Evolutionary conservation across 2,329 filamentous ascomycete genomes (phyloP).

Genomic region (Cercospora citrullina): DNA sequence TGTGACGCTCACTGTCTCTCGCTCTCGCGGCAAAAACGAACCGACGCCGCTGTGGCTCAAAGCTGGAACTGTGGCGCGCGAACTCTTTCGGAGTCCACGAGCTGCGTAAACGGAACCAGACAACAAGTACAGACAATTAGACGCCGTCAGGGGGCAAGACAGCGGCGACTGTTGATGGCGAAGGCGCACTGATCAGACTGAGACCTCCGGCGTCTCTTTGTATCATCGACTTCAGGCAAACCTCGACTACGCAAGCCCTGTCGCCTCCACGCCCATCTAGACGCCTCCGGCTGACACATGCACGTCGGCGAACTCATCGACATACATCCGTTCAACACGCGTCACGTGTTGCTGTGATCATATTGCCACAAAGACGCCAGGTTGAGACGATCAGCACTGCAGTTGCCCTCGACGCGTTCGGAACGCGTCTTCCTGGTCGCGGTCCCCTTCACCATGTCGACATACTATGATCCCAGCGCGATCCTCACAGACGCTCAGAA

Average conservation of each 20-base stretch:
- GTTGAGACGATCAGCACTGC: neutral
- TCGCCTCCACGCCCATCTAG: conserved; percentile 8
- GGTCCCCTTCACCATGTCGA: conserved; percentile 45
- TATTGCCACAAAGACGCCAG: neutral
- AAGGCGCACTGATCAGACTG: neutral
- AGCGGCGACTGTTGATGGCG: neutral
- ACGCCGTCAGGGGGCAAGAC: neutral
- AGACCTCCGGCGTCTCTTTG: conserved; percentile 2
- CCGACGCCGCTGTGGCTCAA: neutral
- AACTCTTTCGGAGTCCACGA: neutral
- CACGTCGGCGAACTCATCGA: conserved; percentile 10
- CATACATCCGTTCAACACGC: neutral
- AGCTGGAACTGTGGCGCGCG: neutral
- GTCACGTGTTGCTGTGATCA: conserved; percentile 12
- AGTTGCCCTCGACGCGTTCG: neutral
- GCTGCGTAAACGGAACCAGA: neutral
- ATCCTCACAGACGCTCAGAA: conserved; percentile 91
- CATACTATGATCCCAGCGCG: conserved; percentile 79
- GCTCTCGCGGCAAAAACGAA: neutral
- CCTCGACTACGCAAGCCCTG: conserved; percentile 20
- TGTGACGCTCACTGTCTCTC: neutral
- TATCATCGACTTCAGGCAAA: conserved; percentile 20
- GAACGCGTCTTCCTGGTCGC: conserved; percentile 3
- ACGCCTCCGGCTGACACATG: conserved; percentile 9
- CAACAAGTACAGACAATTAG: neutral